These are phyloP conservation scores for Akebia trifoliata DNA, from an alignment of 164 flowering plant species.

Conservation along the genomic window DNA sequence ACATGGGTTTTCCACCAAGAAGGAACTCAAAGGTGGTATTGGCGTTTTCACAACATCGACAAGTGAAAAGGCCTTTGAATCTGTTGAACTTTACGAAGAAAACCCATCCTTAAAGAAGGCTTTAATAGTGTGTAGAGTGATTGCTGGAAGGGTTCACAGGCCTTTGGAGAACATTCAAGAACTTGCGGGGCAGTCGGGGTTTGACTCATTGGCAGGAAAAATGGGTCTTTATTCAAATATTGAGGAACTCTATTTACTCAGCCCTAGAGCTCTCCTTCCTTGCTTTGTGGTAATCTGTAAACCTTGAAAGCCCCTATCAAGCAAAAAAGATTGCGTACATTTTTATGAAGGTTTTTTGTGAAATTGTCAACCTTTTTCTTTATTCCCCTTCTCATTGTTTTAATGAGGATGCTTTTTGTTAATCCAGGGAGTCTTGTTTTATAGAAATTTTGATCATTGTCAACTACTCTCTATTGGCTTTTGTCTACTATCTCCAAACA, in stretches of 20 bases:
- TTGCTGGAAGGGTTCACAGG: conserved; percentile 74
- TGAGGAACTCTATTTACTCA: conserved; percentile 86
- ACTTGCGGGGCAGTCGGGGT: conserved; percentile 52
- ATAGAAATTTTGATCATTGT: neutral
- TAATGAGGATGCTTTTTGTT: neutral
- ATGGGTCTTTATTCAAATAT: conserved; percentile 69
- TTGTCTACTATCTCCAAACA: neutral
- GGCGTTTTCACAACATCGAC: conserved; percentile 79
- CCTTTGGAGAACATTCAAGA: conserved; percentile 63
- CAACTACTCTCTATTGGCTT: neutral
- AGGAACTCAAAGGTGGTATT: conserved; percentile 42
- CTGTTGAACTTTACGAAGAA: conserved; percentile 33
- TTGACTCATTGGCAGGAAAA: conserved; percentile 81
- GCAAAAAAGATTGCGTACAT: conserved; percentile 1
- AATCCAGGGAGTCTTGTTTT: neutral
- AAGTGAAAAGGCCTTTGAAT: conserved; percentile 67
- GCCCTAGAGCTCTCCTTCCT: conserved; percentile 84
- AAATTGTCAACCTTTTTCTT: conserved; percentile 3
- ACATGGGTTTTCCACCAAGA: conserved; percentile 48
- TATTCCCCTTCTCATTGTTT: conserved; percentile 3
- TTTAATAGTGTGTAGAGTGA: conserved; percentile 65
- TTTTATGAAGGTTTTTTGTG: conserved; percentile 5
- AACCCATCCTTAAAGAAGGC: conserved; percentile 40
- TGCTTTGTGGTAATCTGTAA: conserved; percentile 91
- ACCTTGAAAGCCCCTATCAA: conserved; percentile 29